A percentile compares a stretch with the other conserved stretches of the same genome.
These are phyloP conservation scores for Phialophora tarda DNA, from an alignment of 2,329 filamentous ascomycete genomes.

Conservation along the genomic window DNA sequence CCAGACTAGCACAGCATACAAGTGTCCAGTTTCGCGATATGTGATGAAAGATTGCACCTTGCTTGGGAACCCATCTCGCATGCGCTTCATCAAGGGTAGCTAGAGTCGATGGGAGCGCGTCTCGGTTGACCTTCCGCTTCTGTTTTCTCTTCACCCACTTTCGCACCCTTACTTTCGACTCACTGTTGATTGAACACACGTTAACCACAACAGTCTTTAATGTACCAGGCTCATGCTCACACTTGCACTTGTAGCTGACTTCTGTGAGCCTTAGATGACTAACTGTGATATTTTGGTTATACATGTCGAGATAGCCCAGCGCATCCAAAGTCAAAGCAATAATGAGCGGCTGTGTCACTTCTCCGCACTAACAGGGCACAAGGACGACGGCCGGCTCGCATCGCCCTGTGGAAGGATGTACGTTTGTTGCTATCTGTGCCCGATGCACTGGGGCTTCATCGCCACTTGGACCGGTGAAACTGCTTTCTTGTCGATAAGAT, in stretches of 20 bases:
- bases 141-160: neutral
- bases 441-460: too few relatives aligned
- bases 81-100: neutral
- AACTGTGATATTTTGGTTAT: neutral
- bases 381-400: too few relatives aligned
- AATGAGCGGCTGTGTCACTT: too few relatives aligned
- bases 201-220: neutral
- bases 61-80: neutral
- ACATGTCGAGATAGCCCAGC: too few relatives aligned
- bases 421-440: too few relatives aligned
- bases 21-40: neutral
- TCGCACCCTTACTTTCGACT: neutral
- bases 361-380: too few relatives aligned
- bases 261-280: neutral
- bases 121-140: conserved; percentile 11
- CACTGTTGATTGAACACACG: neutral
- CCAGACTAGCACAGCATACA: neutral
- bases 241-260: neutral
- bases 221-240: neutral
- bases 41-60: neutral
- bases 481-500: too few relatives aligned
- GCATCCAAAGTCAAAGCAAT: neutral
- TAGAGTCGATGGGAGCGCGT: neutral
- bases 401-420: too few relatives aligned
- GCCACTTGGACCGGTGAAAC: too few relatives aligned